Evolutionary conservation across 768 basidiomycete species (phyloP).

Genomic region (Leucocoprinus leucothites): DNA sequence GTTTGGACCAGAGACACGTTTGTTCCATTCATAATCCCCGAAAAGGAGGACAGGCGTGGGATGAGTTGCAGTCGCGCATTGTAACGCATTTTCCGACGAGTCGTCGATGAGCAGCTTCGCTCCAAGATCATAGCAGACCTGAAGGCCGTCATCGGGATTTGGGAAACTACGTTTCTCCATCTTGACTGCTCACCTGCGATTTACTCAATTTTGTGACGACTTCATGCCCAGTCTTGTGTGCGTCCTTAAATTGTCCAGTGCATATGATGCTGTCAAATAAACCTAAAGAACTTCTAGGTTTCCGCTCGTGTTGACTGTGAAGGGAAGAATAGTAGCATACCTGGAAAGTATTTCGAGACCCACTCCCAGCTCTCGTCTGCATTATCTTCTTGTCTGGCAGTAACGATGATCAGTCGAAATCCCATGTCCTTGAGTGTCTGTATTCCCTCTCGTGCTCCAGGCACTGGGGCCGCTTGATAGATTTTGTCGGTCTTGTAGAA

Average conservation of each 20-base stretch:
- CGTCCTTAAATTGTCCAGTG: constrained; percentile 68
- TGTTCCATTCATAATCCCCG: constrained; percentile 76
- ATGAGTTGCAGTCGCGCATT: constrained; percentile 45
- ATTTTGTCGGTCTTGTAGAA: constrained; percentile 56
- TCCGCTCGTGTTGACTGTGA: not conserved
- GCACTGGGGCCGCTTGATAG: constrained; percentile 46
- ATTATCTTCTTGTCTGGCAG: constrained; percentile 59
- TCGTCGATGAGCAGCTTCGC: constrained; percentile 76
- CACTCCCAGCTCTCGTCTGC: constrained; percentile 63
- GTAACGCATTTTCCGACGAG: constrained; percentile 73
- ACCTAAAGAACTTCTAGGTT: constrained; percentile 24
- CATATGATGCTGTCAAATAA: constrained; percentile 62
- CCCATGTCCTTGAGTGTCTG: constrained; percentile 57
- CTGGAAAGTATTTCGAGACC: constrained; percentile 64
- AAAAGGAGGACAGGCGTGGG: constrained; percentile 66
- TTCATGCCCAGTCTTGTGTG: constrained; percentile 40
- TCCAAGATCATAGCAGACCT: constrained; percentile 64
- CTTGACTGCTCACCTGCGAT: constrained; percentile 48
- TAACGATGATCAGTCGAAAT: constrained; percentile 69
- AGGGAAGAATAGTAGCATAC: constrained; percentile 25
- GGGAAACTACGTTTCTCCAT: too few species aligned
- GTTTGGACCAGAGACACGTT: constrained; percentile 44
- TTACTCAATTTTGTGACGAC: constrained; percentile 62
- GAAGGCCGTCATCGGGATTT: not conserved
- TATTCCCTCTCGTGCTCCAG: constrained; percentile 59